Evolutionary conservation across 345 rosid species (phyloP).

Genomic region (Citropsis articulata): DNA sequence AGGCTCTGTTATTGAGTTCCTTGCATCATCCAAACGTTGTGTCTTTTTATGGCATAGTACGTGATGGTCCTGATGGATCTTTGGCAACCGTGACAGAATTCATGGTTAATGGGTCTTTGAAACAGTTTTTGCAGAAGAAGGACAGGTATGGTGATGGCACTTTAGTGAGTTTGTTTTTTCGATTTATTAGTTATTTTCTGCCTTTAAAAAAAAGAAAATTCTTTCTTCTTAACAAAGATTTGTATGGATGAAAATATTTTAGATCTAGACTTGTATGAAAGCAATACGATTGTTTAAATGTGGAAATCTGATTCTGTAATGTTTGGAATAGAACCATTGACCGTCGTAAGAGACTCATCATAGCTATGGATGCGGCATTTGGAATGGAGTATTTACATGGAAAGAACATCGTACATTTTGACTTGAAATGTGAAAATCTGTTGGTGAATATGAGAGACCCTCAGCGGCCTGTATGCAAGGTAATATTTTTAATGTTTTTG

Average conservation of each 20-base stretch:
- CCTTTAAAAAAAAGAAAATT: not conserved
- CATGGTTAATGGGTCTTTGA: constrained; percentile 97
- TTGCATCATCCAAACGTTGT: constrained; percentile 99
- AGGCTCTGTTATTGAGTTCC: constrained; percentile 89
- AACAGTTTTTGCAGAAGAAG: constrained; percentile 95
- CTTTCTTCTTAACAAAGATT: not conserved
- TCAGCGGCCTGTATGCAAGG: constrained; percentile 98
- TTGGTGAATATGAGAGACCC: constrained; percentile 99
- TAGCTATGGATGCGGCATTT: constrained; percentile 98
- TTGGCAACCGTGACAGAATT: constrained; percentile 95
- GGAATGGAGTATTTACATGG: constrained; percentile 99
- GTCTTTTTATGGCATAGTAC: constrained; percentile 96
- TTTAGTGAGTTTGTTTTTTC: constrained; percentile 10
- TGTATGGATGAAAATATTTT: not conserved
- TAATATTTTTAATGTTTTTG: constrained; percentile 18
- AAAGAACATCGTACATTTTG: constrained; percentile 96
- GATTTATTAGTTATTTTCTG: constrained; percentile 6
- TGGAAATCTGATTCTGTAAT: constrained; percentile 19
- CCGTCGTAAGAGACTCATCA: constrained; percentile 97
- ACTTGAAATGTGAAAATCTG: constrained; percentile 95
- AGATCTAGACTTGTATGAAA: constrained; percentile 6
- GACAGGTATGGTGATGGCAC: constrained; percentile 60
- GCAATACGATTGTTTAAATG: constrained; percentile 2
- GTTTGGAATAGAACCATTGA: constrained; percentile 76
- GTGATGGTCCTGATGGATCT: constrained; percentile 98